These are phyloP conservation scores for Annulohypoxylon truncatum DNA, from an alignment of 2,329 filamentous ascomycete species.

Conservation along the genomic window DNA sequence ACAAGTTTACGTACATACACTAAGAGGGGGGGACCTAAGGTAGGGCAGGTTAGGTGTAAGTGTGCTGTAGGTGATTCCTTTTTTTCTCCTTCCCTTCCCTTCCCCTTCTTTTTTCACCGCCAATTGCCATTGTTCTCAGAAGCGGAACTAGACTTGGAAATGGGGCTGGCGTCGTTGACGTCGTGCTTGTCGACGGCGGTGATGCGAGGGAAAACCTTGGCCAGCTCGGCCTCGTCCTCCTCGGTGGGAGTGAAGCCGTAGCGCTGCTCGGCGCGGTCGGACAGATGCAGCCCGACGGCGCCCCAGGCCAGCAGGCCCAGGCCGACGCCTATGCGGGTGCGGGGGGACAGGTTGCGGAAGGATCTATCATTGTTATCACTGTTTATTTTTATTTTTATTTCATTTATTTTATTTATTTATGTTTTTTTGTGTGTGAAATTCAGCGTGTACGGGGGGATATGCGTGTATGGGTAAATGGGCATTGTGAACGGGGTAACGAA, in stretches of 20 bases:
- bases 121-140: constrained; percentile 6
- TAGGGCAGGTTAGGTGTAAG: neutral
- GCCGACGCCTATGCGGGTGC: constrained; percentile 78
- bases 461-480: neutral
- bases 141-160: neutral
- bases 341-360: constrained; percentile 77
- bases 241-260: constrained; percentile 79
- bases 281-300: constrained; percentile 75
- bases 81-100: neutral
- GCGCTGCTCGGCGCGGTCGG: constrained; percentile 77
- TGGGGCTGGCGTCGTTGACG: constrained; percentile 8
- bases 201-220: constrained; percentile 71
- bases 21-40: neutral
- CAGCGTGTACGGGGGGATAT: neutral
- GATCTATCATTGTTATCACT: constrained; percentile 61
- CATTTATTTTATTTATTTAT: neutral
- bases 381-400: neutral
- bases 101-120: constrained; percentile 20
- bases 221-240: constrained; percentile 76
- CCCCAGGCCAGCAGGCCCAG: constrained; percentile 82
- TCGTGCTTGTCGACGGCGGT: constrained; percentile 64
- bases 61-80: neutral
- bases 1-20: constrained; percentile 1
- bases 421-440: neutral
- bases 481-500: neutral